Conservation (phyloP, 352 stramenopile genomes). For the Blastocystis sp. region DNA sequence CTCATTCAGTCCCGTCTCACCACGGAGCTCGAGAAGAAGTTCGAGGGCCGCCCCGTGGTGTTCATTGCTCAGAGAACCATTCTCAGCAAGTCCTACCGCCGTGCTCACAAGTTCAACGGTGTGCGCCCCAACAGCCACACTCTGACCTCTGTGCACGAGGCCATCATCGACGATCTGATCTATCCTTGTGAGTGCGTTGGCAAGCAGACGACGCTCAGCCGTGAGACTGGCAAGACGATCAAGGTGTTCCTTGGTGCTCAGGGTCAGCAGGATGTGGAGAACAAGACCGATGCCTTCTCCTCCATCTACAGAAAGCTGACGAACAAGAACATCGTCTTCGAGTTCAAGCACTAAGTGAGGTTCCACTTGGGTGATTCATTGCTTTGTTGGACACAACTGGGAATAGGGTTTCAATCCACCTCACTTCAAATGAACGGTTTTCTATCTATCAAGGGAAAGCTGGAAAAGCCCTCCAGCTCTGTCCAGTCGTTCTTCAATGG, state of each 20-base stretch:
- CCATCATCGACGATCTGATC: constrained; percentile 95
- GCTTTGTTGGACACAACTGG: not conserved
- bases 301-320: constrained; percentile 99
- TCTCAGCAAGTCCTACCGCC: constrained; percentile 91
- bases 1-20: constrained; percentile 97
- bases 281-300: constrained; percentile 97
- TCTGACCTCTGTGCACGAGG: constrained; percentile 94
- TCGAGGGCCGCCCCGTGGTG: constrained; percentile 93
- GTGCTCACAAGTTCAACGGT: constrained; percentile 88
- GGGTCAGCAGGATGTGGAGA: constrained; percentile 97
- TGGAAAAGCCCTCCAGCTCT: not conserved
- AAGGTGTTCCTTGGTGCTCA: constrained; percentile 97
- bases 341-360: constrained; percentile 77
- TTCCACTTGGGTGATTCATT: not conserved
- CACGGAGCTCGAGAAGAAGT: constrained; percentile 99
- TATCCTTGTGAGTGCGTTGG: constrained; percentile 99
- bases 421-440: constrained; percentile 1
- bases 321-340: constrained; percentile 98
- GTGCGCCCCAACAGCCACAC: constrained; percentile 91
- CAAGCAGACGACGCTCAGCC: constrained; percentile 94
- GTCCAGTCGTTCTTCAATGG: constrained; percentile 26
- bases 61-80: constrained; percentile 98
- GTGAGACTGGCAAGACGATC: constrained; percentile 93
- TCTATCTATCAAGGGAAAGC: not conserved
- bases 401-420: not conserved